Percentiles rank a stretch among this genome's conserved stretches.
Evolutionary conservation across 2,329 filamentous ascomycete genomes (phyloP).

Genomic region (Sporothrix protearum): DNA sequence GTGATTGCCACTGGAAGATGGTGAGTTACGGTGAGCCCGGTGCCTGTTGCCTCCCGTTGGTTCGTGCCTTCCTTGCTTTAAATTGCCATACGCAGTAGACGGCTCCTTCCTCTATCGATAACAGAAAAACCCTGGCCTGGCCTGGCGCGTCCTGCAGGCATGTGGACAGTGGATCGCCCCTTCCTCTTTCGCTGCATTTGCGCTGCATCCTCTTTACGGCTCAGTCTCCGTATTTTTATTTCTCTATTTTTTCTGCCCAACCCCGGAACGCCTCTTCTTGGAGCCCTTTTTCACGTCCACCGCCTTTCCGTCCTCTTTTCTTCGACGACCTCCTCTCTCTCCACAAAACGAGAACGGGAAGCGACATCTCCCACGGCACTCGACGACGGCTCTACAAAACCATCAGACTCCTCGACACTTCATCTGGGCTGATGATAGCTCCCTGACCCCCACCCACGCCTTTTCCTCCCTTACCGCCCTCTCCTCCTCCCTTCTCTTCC

Average conservation of each 20-base stretch:
- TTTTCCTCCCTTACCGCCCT: conserved; percentile 10
- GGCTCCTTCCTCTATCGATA: conserved; percentile 15
- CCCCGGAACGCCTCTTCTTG: not conserved
- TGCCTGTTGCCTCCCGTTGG: not conserved
- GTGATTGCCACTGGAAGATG: not conserved
- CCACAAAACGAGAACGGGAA: not conserved
- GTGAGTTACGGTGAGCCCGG: not conserved
- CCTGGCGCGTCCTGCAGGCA: conserved; percentile 4
- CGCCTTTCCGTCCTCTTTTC: conserved; percentile 15
- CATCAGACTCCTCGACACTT: not conserved
- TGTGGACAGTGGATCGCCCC: conserved; percentile 12
- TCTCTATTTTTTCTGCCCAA: conserved; percentile 17
- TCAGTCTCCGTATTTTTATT: conserved; percentile 1
- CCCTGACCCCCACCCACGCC: conserved; percentile 1
- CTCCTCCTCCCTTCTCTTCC: not conserved
- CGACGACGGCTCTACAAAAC: not conserved
- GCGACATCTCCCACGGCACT: not conserved
- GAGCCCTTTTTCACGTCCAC: conserved; percentile 13
- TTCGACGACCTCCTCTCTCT: not conserved
- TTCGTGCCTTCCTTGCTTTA: not conserved
- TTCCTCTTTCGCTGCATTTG: not conserved
- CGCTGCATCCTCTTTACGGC: conserved; percentile 18
- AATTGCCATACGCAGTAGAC: not conserved
- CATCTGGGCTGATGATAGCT: conserved; percentile 12
- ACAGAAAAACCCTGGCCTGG: not conserved